Evolutionary conservation across 2,329 filamentous ascomycete species (phyloP).

Genomic region (Penicillium sumatraense): DNA sequence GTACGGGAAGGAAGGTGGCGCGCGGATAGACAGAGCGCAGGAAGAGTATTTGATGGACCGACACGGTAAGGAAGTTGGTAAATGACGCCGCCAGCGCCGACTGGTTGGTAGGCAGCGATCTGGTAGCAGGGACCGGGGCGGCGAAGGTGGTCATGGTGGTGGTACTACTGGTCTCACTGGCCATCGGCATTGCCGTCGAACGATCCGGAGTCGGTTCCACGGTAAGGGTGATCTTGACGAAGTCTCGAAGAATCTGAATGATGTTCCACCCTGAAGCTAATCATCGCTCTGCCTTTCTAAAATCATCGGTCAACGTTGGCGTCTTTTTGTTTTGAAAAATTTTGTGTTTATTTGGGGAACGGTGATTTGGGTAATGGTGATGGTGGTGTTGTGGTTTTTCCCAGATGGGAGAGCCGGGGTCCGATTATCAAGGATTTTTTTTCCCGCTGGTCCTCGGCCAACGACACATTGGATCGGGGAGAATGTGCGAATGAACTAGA

Average conservation of each 20-base stretch:
- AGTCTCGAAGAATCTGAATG: conserved; percentile 46
- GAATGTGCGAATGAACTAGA: conserved; percentile 8
- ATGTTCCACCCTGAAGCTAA: conserved; percentile 49
- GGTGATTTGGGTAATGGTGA: background rate
- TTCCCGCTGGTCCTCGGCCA: conserved; percentile 15
- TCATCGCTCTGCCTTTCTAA: conserved; percentile 48
- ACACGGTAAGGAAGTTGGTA: conserved; percentile 77
- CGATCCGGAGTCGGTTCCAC: conserved; percentile 38
- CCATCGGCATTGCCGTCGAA: conserved; percentile 45
- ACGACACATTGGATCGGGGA: conserved; percentile 9
- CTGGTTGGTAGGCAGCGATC: conserved; percentile 55
- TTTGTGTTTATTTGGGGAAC: too few relatives aligned
- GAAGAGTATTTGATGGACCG: conserved; percentile 84
- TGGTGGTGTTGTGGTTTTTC: conserved; percentile 2
- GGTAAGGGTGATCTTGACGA: conserved; percentile 40
- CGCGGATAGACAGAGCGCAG: conserved; percentile 79
- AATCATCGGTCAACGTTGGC: conserved; percentile 32
- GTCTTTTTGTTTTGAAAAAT: background rate
- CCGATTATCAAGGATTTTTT: conserved; percentile 22
- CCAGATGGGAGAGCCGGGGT: background rate
- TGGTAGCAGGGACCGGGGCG: conserved; percentile 45
- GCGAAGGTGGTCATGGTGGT: conserved; percentile 47
- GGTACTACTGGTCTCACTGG: conserved; percentile 47
- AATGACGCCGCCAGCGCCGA: conserved; percentile 70
- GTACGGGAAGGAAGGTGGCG: conserved; percentile 75